phyloP scores from a whole-genome alignment of 1,139 yeast species.

The Citeromyces hawaiiensis region DNA sequence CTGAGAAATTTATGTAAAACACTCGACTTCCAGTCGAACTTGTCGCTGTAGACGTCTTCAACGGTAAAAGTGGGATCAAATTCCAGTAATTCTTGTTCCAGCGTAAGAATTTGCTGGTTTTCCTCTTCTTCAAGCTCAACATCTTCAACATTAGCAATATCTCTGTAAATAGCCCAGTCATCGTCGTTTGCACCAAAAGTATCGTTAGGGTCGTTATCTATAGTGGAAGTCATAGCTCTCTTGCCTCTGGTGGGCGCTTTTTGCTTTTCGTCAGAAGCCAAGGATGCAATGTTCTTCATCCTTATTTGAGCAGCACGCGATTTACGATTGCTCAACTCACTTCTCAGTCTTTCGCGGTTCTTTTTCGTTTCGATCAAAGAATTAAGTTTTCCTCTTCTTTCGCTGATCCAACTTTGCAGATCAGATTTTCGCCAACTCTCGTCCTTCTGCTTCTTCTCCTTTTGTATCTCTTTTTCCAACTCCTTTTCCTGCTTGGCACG shows the following conservation, averaged over 20 bases:
- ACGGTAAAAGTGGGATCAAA: conserved; percentile 76
- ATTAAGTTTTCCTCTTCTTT: conserved; percentile 51
- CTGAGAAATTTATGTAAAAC: conserved; percentile 72
- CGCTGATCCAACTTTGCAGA: conserved; percentile 66
- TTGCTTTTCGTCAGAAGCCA: conserved; percentile 55
- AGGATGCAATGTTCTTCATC: conserved; percentile 82
- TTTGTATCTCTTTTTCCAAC: conserved; percentile 24
- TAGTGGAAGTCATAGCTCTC: conserved; percentile 46
- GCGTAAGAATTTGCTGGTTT: conserved; percentile 38
- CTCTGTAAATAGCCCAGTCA: conserved; percentile 89
- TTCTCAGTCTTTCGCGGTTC: conserved; percentile 58
- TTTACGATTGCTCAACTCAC: conserved; percentile 76
- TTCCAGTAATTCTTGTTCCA: conserved; percentile 68
- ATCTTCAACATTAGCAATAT: conserved; percentile 61
- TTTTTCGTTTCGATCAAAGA: conserved; percentile 42
- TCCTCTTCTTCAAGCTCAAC: conserved; percentile 69
- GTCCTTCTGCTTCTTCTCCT: conserved; percentile 46
- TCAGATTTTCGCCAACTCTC: conserved; percentile 68
- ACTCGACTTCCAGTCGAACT: conserved; percentile 77
- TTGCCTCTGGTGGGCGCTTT: conserved; percentile 21
- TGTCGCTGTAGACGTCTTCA: conserved; percentile 76
- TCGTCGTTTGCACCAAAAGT: conserved; percentile 94
- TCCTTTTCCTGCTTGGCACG: conserved; percentile 74
- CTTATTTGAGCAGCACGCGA: conserved; percentile 86
- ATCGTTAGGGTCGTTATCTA: conserved; percentile 86